phyloP scores from a whole-genome alignment of 352 stramenopile species.

The Phytophthora agathidicida region DNA sequence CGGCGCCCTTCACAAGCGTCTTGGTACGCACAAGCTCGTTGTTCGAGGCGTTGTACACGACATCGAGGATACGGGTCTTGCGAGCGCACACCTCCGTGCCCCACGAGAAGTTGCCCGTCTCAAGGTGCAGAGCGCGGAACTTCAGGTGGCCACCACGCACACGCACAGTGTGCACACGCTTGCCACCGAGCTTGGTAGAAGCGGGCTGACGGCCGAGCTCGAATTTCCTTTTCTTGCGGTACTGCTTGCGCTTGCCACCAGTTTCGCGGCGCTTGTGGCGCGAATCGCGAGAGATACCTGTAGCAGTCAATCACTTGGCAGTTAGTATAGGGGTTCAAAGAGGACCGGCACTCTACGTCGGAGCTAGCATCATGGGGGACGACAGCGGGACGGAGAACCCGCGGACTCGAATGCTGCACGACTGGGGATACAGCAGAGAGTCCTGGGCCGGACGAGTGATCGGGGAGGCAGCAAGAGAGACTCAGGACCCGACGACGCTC shows the following conservation, averaged over 20 bases:
- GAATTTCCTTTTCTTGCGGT: constrained; percentile 99
- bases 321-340: constrained; percentile 23
- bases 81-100: constrained; percentile 96
- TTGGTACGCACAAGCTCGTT: constrained; percentile 99
- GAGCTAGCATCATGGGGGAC: constrained; percentile 16
- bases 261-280: constrained; percentile 99
- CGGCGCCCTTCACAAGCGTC: constrained; percentile 99
- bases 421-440: constrained; percentile 92
- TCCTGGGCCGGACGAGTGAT: constrained; percentile 44
- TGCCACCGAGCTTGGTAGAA: constrained; percentile 98
- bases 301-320: constrained; percentile 2
- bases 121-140: constrained; percentile 97
- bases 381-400: constrained; percentile 34
- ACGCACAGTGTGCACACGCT: constrained; percentile 96
- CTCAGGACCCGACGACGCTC: constrained; percentile 29
- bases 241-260: constrained; percentile 97
- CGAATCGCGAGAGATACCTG: constrained; percentile 99
- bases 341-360: constrained; percentile 20
- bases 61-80: constrained; percentile 99
- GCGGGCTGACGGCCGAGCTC: constrained; percentile 97
- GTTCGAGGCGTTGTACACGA: constrained; percentile 99
- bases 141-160: constrained; percentile 98
- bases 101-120: constrained; percentile 99
- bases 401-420: constrained; percentile 88
- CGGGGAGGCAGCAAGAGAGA: constrained; percentile 28